Percentiles rank a stretch among this genome's conserved stretches.
Conservation (phyloP, 345 rosid genomes). For the Firmiana major region DNA sequence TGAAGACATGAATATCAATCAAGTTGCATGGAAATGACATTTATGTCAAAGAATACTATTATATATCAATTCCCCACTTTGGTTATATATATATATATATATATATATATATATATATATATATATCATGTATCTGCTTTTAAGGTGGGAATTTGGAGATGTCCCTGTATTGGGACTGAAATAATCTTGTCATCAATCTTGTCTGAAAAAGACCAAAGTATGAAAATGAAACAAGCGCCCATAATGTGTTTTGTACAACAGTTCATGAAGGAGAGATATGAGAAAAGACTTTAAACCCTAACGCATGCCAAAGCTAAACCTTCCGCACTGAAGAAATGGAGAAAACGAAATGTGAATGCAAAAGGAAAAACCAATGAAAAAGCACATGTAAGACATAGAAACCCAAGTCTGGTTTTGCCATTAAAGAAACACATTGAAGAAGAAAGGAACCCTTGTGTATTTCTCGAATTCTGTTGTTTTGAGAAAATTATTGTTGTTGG, state of each 20-base stretch:
- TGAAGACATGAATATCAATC: background rate
- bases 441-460: background rate
- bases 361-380: slow-evolving; percentile 14
- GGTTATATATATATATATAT: background rate
- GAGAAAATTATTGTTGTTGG: background rate
- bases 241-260: background rate
- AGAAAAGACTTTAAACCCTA: background rate
- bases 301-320: background rate
- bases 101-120: background rate
- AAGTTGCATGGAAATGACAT: slow-evolving; percentile 8
- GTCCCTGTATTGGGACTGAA: slow-evolving; percentile 5
- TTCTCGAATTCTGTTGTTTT: slow-evolving; percentile 11
- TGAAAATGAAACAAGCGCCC: slow-evolving; percentile 3
- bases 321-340: background rate
- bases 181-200: slow-evolving; percentile 1
- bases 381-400: slow-evolving; percentile 11
- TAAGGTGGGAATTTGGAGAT: slow-evolving; percentile 11
- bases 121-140: background rate
- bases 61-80: background rate
- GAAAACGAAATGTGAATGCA: slow-evolving; percentile 31
- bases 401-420: slow-evolving; percentile 16
- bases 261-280: background rate
- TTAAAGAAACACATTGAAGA: background rate
- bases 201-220: slow-evolving; percentile 16
- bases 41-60: background rate